These are phyloP conservation scores for Fomitopsis schrenkii DNA, from an alignment of 1,284 basidiomycete species.

Conservation along the genomic window DNA sequence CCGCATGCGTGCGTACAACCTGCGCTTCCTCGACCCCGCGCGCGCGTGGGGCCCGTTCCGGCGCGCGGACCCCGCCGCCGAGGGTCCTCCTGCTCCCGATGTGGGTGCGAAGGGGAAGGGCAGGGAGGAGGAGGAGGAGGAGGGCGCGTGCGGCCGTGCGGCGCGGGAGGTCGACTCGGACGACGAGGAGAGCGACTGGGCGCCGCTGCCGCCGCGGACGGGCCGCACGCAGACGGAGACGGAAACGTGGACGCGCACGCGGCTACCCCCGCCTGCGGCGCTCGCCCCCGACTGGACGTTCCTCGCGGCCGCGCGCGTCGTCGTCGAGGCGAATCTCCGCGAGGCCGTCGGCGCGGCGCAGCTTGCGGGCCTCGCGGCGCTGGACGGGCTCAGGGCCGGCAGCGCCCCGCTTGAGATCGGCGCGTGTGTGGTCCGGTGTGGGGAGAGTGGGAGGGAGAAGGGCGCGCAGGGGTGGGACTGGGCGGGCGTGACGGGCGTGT, in stretches of 20 bases:
- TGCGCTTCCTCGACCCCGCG: slow-evolving; percentile 38
- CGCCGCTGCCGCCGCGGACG: not conserved
- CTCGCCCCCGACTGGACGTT: slow-evolving; percentile 25
- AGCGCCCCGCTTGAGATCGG: no score
- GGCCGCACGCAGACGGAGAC: no score
- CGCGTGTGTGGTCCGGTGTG: not conserved
- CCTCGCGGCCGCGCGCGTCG: slow-evolving; percentile 23
- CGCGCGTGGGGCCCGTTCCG: slow-evolving; percentile 45
- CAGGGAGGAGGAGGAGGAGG: slow-evolving; percentile 1
- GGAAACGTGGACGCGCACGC: no score
- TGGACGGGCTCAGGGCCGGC: slow-evolving; percentile 6
- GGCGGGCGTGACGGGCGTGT: slow-evolving; percentile 53
- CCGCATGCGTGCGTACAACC: slow-evolving; percentile 40
- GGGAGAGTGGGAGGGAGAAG: not conserved
- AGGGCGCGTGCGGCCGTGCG: not conserved
- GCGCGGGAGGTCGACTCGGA: not conserved
- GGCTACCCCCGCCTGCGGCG: slow-evolving; percentile 7
- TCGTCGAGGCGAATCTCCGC: slow-evolving; percentile 20
- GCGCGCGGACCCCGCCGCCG: slow-evolving; percentile 14
- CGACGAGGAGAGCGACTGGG: slow-evolving; percentile 2
- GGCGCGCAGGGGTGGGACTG: slow-evolving; percentile 41
- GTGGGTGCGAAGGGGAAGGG: not conserved
- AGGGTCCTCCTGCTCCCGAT: slow-evolving; percentile 3
- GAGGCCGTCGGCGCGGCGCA: slow-evolving; percentile 12
- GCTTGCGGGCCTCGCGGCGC: not conserved